phyloP scores from a whole-genome alignment of 2,329 filamentous ascomycete genomes.

The Eutypella sp. region DNA sequence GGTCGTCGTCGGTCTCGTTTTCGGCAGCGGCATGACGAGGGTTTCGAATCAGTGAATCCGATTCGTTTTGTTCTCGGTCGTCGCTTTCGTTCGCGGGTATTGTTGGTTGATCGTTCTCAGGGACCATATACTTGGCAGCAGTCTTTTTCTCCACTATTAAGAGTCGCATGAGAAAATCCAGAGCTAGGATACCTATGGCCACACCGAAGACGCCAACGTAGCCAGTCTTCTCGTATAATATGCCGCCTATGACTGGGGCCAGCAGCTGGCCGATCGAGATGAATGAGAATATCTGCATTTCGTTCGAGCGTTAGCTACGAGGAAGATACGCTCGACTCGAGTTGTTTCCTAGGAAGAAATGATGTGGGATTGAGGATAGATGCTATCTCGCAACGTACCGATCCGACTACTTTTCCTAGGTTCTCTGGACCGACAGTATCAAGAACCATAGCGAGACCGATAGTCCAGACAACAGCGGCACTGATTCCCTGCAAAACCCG shows the following conservation, averaged over 20 bases:
- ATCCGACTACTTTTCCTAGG: constrained; percentile 57
- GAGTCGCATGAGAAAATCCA: constrained; percentile 57
- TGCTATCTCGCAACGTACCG: constrained; percentile 28
- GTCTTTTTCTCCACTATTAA: constrained; percentile 60
- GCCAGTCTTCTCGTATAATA: constrained; percentile 55
- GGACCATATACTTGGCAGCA: constrained; percentile 36
- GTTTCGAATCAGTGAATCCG: constrained; percentile 34
- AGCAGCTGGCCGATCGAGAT: constrained; percentile 52
- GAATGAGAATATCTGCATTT: constrained; percentile 54
- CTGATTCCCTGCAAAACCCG: constrained; percentile 53
- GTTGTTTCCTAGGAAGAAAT: too few relatives aligned
- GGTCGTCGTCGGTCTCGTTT: constrained; percentile 19
- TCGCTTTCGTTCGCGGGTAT: constrained; percentile 11
- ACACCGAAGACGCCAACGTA: constrained; percentile 55
- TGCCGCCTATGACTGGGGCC: constrained; percentile 54
- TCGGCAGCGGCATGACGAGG: not conserved
- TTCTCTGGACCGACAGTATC: constrained; percentile 52
- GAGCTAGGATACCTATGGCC: constrained; percentile 44
- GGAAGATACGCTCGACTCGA: too few relatives aligned
- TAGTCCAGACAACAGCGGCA: constrained; percentile 52
- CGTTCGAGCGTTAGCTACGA: constrained; percentile 1
- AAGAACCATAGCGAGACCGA: constrained; percentile 49
- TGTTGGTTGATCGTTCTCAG: constrained; percentile 17
- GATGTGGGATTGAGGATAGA: not conserved
- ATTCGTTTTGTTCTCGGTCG: constrained; percentile 27